Evolutionary conservation across 2,329 filamentous ascomycete species (phyloP).

Genomic region (Xylaria polymorpha): DNA sequence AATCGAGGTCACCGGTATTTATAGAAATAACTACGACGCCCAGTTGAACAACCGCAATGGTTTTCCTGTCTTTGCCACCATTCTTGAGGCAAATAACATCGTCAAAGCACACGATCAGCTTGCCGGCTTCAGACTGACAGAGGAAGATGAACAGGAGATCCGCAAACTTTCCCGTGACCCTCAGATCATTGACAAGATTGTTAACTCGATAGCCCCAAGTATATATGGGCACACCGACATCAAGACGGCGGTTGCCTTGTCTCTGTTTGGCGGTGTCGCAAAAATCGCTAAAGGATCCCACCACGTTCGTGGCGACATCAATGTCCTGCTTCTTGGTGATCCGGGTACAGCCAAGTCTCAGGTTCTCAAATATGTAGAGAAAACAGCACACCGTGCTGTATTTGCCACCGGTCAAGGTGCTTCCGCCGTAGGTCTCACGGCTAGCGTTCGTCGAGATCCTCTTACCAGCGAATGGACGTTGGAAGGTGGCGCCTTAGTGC

Average conservation of each 20-base stretch:
- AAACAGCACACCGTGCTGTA: constrained; percentile 94
- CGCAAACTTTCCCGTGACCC: constrained; percentile 88
- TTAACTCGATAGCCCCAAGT: constrained; percentile 93
- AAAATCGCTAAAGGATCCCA: constrained; percentile 91
- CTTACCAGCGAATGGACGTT: constrained; percentile 97
- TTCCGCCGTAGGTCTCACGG: constrained; percentile 96
- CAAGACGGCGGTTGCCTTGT: constrained; percentile 95
- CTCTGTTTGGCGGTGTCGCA: constrained; percentile 92
- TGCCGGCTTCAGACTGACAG: constrained; percentile 93
- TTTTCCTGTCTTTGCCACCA: constrained; percentile 97
- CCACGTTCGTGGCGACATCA: constrained; percentile 95
- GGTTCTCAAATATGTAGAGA: constrained; percentile 96
- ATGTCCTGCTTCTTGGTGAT: constrained; percentile 94
- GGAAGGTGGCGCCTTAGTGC: constrained; percentile 92
- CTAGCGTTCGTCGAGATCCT: constrained; percentile 93
- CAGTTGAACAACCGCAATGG: constrained; percentile 98
- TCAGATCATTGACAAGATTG: constrained; percentile 90
- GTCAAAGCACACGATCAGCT: constrained; percentile 98
- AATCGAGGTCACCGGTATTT: constrained; percentile 95
- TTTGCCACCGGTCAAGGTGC: constrained; percentile 98
- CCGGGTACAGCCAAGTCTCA: constrained; percentile 98
- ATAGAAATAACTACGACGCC: constrained; percentile 98
- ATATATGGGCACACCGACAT: constrained; percentile 98
- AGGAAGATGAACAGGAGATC: constrained; percentile 93
- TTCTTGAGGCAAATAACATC: constrained; percentile 96